phyloP scores from a whole-genome alignment of 1,139 yeast species.

The Protomyces pachydermus region DNA sequence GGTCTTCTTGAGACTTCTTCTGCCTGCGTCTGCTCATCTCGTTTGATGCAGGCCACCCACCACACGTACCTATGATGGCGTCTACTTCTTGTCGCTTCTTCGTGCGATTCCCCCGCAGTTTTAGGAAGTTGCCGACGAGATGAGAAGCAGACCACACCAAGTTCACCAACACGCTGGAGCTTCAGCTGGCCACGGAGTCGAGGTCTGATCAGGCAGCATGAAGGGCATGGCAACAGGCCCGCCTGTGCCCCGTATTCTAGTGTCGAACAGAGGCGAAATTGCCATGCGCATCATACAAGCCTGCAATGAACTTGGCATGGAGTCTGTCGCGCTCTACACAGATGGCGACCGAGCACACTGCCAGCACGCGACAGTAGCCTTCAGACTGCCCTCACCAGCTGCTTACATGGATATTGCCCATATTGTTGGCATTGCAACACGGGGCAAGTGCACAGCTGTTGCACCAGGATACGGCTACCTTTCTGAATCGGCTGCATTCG shows the following conservation, averaged over 20 bases:
- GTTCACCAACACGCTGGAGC: too few species aligned
- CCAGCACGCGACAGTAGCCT: conserved; percentile 84
- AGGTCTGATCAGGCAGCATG: not conserved
- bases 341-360: conserved; percentile 92
- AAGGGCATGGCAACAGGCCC: not conserved
- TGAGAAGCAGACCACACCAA: too few species aligned
- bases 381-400: conserved; percentile 69
- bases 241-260: conserved; percentile 50
- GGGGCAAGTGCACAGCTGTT: conserved; percentile 80
- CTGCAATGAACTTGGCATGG: conserved; percentile 88
- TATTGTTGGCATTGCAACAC: conserved; percentile 76
- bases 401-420: conserved; percentile 82
- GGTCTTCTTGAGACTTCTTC: not conserved
- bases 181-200: not conserved
- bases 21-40: not conserved
- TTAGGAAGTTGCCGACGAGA: not conserved
- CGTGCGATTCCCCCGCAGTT: not conserved
- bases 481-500: conserved; percentile 93
- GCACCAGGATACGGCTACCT: conserved; percentile 97
- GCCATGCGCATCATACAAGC: conserved; percentile 92
- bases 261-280: conserved; percentile 96
- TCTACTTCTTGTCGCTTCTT: not conserved
- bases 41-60: not conserved
- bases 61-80: too few species aligned
- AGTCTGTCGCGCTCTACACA: conserved; percentile 93